A percentile compares a stretch with the other conserved stretches of the same genome.
Conservation (phyloP, 805 yeast species). For the Ogataea haglerorum region DNA sequence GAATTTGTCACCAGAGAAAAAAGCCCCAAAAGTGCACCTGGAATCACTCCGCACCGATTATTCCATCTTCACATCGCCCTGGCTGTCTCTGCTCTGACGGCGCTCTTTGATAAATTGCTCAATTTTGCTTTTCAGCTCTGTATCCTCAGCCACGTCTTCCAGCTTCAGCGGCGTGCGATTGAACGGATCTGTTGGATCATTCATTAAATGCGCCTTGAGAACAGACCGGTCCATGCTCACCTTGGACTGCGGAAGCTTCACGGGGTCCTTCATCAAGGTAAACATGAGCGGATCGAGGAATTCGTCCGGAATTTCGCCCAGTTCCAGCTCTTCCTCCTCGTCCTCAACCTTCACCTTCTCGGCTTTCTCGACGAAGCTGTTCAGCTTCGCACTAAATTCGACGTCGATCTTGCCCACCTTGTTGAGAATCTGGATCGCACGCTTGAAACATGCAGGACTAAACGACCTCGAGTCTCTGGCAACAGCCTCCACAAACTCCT, state of each 20-base stretch:
- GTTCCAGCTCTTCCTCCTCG: constrained; percentile 79
- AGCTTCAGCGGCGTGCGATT: constrained; percentile 86
- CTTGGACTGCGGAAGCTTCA: constrained; percentile 82
- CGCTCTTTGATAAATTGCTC: constrained; percentile 51
- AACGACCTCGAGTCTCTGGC: constrained; percentile 93
- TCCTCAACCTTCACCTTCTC: constrained; percentile 56
- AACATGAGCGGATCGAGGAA: constrained; percentile 96
- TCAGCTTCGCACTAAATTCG: constrained; percentile 48
- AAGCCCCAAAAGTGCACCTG: too few species aligned
- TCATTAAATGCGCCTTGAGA: constrained; percentile 86
- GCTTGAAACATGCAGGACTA: constrained; percentile 56
- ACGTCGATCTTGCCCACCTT: constrained; percentile 50
- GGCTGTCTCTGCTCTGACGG: constrained; percentile 27
- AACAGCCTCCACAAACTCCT: constrained; percentile 70
- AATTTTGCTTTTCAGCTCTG: constrained; percentile 62
- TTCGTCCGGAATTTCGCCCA: constrained; percentile 95
- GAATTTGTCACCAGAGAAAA: not conserved
- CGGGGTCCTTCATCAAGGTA: constrained; percentile 95
- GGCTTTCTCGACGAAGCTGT: constrained; percentile 61
- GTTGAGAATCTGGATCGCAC: constrained; percentile 66
- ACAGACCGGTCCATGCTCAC: constrained; percentile 86
- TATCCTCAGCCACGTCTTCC: constrained; percentile 83
- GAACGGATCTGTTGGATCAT: constrained; percentile 96
- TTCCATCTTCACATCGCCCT: constrained; percentile 27
- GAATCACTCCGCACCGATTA: not conserved